Evolutionary conservation across 805 yeast genomes (phyloP), one percentile per base, ranked within the genome.

Genomic region (Metschnikowia koreensis): DNA sequence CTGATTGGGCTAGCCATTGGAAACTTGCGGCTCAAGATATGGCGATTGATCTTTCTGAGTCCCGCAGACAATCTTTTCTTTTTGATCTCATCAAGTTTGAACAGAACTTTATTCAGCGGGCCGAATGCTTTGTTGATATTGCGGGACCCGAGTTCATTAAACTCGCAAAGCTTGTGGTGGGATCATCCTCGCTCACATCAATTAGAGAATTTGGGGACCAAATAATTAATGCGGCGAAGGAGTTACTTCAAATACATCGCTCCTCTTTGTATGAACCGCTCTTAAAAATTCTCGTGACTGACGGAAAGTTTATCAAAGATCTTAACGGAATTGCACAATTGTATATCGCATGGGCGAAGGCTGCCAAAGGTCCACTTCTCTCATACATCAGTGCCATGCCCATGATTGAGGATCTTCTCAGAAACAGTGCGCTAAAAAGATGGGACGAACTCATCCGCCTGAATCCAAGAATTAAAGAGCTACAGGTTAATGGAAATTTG

Each of bases 61-160:
- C 83, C n/a, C 82, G 81, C 60, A 75, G 82, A 37, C 96, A 89
- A 64, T 84, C 89, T 50, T 82, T 84, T 51, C 78, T 88, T 4
- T 90, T 86, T 67, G 96, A 89, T 63, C 69, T 89, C 44, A 81
- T 89, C 29, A 75, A 82, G 50, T 79, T 83, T 44, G 96, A 89
- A 57, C 89, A 86, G 59, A 77, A 82, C 15, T 86, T 86, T 47
- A 77, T 88, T 26, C 82, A 81, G 45, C 78, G 89, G 61, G 85
- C 91, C 1, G 76, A 77, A 54, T 81, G 86, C 3, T 85, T 88
- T 48, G 72, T 86, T 3, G 80, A 80, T 61, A 50, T 63, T 6
- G 77, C 72, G 5, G 78, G 73, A 0, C 79, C 79, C 0, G 73
- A 67, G 47, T 74, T 74, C 45, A 58, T 73, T 15, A 66, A 66